phyloP scores from a whole-genome alignment of 2,329 filamentous ascomycete species.

The Hypoxylon sp. region DNA sequence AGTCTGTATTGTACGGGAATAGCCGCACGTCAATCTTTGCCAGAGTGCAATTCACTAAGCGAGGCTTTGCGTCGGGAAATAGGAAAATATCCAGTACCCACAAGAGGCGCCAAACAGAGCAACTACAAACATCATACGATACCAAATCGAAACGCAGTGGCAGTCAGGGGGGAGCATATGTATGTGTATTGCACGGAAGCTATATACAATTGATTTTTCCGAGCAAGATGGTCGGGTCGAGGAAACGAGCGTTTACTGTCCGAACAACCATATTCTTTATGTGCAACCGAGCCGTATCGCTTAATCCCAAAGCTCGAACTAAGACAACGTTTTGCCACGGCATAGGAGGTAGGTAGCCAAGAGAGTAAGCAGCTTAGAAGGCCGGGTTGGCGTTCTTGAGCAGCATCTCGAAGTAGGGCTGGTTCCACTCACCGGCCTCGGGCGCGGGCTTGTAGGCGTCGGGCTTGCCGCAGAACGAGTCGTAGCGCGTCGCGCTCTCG shows the following conservation, averaged over 20 bases:
- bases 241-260: conserved; percentile 24
- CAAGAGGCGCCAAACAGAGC: not conserved
- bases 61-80: not conserved
- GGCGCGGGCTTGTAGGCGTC: conserved; percentile 70
- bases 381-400: conserved; percentile 62
- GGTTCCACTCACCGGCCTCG: conserved; percentile 76
- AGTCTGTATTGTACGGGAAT: conserved; percentile 11
- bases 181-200: conserved; percentile 39
- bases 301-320: conserved; percentile 5
- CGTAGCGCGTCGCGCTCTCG: conserved; percentile 55
- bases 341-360: conserved; percentile 15
- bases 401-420: conserved; percentile 66
- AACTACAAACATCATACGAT: not conserved
- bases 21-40: conserved; percentile 9
- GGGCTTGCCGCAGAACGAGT: conserved; percentile 61
- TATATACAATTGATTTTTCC: conserved; percentile 42
- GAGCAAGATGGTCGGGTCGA: conserved; percentile 24
- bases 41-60: too few species aligned
- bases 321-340: conserved; percentile 13
- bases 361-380: conserved; percentile 47
- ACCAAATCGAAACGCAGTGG: not conserved
- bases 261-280: conserved; percentile 24
- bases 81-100: not conserved
- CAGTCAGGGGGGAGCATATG: conserved; percentile 19
- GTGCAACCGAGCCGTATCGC: conserved; percentile 13